Percentiles rank a stretch among this genome's conserved stretches.
phyloP scores from a whole-genome alignment of 108 stramenopile genomes.

The Seminavis robusta region DNA sequence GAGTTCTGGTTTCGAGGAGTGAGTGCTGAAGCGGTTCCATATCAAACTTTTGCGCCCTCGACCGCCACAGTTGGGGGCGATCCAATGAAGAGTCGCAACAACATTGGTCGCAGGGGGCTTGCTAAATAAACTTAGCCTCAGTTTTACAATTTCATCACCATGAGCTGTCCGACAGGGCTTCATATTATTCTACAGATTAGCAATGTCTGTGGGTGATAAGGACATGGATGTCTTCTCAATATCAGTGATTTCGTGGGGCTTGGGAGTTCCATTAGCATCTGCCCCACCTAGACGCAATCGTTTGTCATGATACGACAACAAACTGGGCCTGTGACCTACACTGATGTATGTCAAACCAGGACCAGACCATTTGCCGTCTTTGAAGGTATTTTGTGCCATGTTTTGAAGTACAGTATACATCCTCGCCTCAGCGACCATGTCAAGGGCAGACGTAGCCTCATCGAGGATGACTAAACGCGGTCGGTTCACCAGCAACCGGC shows the following conservation, averaged over 20 bases:
- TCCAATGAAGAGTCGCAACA: slow-evolving; percentile 76
- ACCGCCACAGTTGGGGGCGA: slow-evolving; percentile 50
- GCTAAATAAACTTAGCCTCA: neutral
- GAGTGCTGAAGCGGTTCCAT: slow-evolving; percentile 72
- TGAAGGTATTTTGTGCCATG: slow-evolving; percentile 48
- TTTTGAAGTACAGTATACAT: slow-evolving; percentile 84
- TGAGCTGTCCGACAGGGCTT: too few relatives aligned
- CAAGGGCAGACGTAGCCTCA: slow-evolving; percentile 81
- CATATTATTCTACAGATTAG: neutral
- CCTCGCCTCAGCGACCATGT: slow-evolving; percentile 57
- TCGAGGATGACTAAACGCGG: slow-evolving; percentile 85
- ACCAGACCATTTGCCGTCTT: slow-evolving; percentile 35
- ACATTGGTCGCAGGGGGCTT: slow-evolving; percentile 36
- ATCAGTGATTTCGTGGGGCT: neutral
- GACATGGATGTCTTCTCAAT: slow-evolving; percentile 5
- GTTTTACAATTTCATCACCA: neutral
- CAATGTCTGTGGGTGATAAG: neutral
- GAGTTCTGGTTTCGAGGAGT: slow-evolving; percentile 62
- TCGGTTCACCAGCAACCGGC: slow-evolving; percentile 73
- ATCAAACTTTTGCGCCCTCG: too few relatives aligned
- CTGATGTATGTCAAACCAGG: slow-evolving; percentile 82
- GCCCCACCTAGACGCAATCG: slow-evolving; percentile 64
- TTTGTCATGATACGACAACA: slow-evolving; percentile 81
- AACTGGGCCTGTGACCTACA: slow-evolving; percentile 92
- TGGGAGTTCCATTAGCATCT: too few relatives aligned